Conservation (phyloP, 805 yeast genomes). For the Priceomyces fermenticarens region DNA sequence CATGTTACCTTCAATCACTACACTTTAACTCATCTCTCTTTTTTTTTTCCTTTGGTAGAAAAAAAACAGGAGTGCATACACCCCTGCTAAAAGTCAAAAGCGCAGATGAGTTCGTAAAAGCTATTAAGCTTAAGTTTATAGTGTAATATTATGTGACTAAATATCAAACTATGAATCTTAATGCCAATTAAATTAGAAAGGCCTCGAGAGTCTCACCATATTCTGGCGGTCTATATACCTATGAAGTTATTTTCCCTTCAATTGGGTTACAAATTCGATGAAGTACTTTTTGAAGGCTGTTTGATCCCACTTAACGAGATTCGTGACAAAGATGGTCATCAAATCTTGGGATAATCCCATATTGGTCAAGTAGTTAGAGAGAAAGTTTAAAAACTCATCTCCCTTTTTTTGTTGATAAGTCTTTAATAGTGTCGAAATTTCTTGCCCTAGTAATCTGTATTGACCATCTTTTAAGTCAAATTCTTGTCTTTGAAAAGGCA, state of each 20-base stretch:
- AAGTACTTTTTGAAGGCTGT: slow-evolving; percentile 73
- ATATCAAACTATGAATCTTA: too few species aligned
- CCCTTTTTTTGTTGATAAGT: slow-evolving; percentile 47
- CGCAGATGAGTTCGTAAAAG: too few species aligned
- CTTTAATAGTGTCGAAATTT: slow-evolving; percentile 67
- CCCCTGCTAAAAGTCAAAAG: too few species aligned
- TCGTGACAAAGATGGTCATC: slow-evolving; percentile 58
- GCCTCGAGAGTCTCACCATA: too few species aligned
- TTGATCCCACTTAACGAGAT: slow-evolving; percentile 52
- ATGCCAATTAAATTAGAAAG: too few species aligned
- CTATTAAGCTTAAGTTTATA: too few species aligned
- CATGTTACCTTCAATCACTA: too few species aligned
- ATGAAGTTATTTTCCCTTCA: slow-evolving; percentile 23
- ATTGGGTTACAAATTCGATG: slow-evolving; percentile 38
- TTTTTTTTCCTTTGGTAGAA: too few species aligned
- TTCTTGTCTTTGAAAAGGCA: slow-evolving; percentile 69
- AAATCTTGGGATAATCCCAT: slow-evolving; percentile 57
- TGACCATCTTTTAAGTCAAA: slow-evolving; percentile 78
- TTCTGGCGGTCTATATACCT: not conserved
- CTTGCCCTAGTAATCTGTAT: slow-evolving; percentile 68
- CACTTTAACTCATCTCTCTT: too few species aligned
- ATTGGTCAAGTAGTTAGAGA: slow-evolving; percentile 54
- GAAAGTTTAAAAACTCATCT: slow-evolving; percentile 42
- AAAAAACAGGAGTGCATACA: too few species aligned
- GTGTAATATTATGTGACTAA: too few species aligned